These are phyloP conservation scores for Neonectria neomacrospora DNA, from an alignment of 2,329 filamentous ascomycete genomes.

Conservation along the genomic window DNA sequence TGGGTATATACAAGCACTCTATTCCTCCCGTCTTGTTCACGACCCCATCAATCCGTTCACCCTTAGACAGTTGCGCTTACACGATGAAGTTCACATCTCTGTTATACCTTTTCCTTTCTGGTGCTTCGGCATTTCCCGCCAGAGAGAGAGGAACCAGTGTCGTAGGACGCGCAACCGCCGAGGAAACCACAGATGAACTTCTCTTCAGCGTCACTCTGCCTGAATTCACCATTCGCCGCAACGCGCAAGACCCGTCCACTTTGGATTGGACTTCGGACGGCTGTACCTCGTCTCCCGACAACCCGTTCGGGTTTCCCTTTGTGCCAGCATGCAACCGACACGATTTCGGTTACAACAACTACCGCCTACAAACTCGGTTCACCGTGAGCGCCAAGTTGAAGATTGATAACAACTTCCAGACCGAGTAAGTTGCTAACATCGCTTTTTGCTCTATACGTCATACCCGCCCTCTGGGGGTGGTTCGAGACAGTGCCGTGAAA, in stretches of 20 bases:
- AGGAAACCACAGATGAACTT: slow-evolving; percentile 54
- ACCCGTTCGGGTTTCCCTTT: slow-evolving; percentile 56
- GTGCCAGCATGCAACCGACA: slow-evolving; percentile 60
- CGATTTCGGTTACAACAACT: slow-evolving; percentile 67
- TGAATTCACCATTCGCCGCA: slow-evolving; percentile 53
- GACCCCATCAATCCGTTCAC: neutral
- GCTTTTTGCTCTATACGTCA: neutral
- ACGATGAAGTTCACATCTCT: slow-evolving; percentile 18
- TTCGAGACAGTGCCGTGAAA: neutral
- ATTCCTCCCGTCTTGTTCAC: neutral
- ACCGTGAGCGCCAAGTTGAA: slow-evolving; percentile 50
- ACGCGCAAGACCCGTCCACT: slow-evolving; percentile 50
- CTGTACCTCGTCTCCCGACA: slow-evolving; percentile 55
- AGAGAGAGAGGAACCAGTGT: neutral
- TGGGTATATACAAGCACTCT: neutral
- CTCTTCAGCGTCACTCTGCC: slow-evolving; percentile 56
- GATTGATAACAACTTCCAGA: slow-evolving; percentile 61
- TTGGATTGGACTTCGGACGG: slow-evolving; percentile 56
- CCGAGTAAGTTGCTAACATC: slow-evolving; percentile 48
- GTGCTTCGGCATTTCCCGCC: slow-evolving; percentile 7
- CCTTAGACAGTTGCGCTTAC: neutral
- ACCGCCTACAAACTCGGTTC: slow-evolving; percentile 59
- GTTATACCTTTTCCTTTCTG: slow-evolving; percentile 17
- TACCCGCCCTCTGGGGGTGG: neutral
- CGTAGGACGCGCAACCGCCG: neutral